phyloP scores from a whole-genome alignment of 768 basidiomycete genomes.

The Rhizopogon salebrosus region DNA sequence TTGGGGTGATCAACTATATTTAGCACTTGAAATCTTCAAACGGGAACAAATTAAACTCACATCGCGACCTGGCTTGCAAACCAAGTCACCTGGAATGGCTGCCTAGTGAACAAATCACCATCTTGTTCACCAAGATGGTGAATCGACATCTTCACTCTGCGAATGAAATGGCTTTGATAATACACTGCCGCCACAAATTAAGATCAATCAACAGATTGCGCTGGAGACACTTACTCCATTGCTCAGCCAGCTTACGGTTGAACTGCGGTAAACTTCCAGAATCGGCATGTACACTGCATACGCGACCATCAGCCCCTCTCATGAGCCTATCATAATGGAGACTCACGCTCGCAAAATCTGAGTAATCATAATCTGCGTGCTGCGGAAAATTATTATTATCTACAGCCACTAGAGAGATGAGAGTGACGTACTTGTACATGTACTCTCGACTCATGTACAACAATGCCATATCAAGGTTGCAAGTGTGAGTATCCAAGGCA shows the following conservation, averaged over 20 bases:
- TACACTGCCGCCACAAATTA: conserved; percentile 38
- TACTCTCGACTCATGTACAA: conserved; percentile 67
- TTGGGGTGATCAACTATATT: neutral
- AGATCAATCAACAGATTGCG: neutral
- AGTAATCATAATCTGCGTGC: conserved; percentile 61
- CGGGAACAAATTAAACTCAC: conserved; percentile 30
- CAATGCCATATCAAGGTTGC: conserved; percentile 64
- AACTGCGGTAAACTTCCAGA: conserved; percentile 46
- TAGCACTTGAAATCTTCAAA: conserved; percentile 10
- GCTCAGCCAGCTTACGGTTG: conserved; percentile 66
- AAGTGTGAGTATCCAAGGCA: conserved; percentile 59
- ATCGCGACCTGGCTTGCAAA: conserved; percentile 62
- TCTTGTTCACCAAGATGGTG: conserved; percentile 45
- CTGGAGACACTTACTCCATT: conserved; percentile 60
- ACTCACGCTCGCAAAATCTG: conserved; percentile 62
- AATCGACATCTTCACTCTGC: conserved; percentile 51
- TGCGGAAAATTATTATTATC: conserved; percentile 22
- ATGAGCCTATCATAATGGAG: neutral
- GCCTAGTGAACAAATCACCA: conserved; percentile 54
- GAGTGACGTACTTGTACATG: conserved; percentile 59
- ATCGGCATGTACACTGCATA: conserved; percentile 45
- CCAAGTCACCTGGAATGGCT: conserved; percentile 71
- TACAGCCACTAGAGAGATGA: neutral
- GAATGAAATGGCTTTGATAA: conserved; percentile 64
- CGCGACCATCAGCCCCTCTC: neutral